Evolutionary conservation across 73 alveolate genomes (phyloP), one percentile per base, ranked within the genome.

Genomic region (Tetrahymena malaccensis): DNA sequence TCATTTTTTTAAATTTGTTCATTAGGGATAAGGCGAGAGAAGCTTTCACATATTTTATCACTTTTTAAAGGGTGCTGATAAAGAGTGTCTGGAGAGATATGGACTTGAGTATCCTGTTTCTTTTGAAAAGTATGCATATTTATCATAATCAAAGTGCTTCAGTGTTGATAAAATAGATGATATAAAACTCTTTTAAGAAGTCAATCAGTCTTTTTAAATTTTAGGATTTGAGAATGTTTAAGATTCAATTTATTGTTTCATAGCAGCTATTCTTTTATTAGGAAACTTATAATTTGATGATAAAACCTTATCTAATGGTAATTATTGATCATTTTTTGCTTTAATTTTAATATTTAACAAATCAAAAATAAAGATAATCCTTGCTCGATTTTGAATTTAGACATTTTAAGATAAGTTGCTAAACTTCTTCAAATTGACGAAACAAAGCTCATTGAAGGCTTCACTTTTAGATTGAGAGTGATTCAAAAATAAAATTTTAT

Each of bases 31-130:
- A 4, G 99, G 99, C 10, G 99, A 99, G 96, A 98, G 99, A 93
- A 99, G 97, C 95, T 99, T 98, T 93, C 99, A 99, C 94, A 97
- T 99, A 35, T 99, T 99, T 97, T 99, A 98, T 96, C 99, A 97
- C 93, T 95, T 97, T 84, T 94, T 97, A 94, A 98, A 98, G 94
- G 99, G 99, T 27, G 98, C 97, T 27, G 93, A 93, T 16, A 40
- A 44, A 0, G 98, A 98, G 17, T 83, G 84, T 22, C 95, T 97
- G 37, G 25, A 83, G 94, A 96, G 93, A 85, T 95, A 97, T 8
- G 96, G 97, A 43, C 94, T 95, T 22, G 94, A 89, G 17, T 44
- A 84, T 43, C 93, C 94, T 27, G 84, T 31, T 19, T 37, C 96
- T 22, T 95, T 95, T 43, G 97, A 95, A 58, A 56, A 85, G 33